Conservation (phyloP, 768 basidiomycete species). For the Boletus sensibilis region DNA sequence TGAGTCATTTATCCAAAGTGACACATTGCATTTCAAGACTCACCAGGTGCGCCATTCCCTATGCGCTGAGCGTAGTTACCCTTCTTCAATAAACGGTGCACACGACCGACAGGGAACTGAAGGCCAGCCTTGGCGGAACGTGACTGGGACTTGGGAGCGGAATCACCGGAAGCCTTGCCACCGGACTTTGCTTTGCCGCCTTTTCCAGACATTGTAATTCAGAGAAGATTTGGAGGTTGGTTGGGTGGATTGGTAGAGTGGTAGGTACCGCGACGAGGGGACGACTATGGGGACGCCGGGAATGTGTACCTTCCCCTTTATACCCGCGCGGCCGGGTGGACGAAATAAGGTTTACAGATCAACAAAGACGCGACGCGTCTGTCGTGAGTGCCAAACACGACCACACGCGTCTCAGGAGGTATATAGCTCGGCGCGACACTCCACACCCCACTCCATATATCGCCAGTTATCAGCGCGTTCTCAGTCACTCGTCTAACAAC, state of each 20-base stretch:
- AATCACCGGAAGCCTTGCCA: constrained; percentile 52
- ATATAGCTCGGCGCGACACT: constrained; percentile 14
- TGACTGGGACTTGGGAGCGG: constrained; percentile 32
- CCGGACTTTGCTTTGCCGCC: constrained; percentile 64
- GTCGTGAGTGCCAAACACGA: constrained; percentile 32
- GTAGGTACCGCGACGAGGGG: background rate
- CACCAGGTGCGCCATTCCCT: constrained; percentile 52
- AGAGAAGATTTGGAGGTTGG: background rate
- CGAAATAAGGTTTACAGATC: constrained; percentile 38
- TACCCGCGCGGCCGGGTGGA: constrained; percentile 18
- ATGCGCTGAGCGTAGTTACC: constrained; percentile 59
- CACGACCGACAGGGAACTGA: constrained; percentile 58
- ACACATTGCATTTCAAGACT: background rate
- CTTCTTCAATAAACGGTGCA: constrained; percentile 56
- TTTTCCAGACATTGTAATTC: constrained; percentile 38
- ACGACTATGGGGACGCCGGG: constrained; percentile 8
- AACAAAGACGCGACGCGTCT: constrained; percentile 39
- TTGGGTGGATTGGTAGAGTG: background rate
- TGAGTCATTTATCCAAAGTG: background rate
- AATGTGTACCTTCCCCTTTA: constrained; percentile 26
- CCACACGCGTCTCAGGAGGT: constrained; percentile 36
- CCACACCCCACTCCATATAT: constrained; percentile 6
- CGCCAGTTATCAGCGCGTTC: constrained; percentile 4
- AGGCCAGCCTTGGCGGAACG: constrained; percentile 43
- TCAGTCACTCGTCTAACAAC: constrained; percentile 2